Evolutionary conservation across 2,329 filamentous ascomycete genomes (phyloP), one percentile per base, ranked within the genome.

Genomic region (Penicillium italicum): DNA sequence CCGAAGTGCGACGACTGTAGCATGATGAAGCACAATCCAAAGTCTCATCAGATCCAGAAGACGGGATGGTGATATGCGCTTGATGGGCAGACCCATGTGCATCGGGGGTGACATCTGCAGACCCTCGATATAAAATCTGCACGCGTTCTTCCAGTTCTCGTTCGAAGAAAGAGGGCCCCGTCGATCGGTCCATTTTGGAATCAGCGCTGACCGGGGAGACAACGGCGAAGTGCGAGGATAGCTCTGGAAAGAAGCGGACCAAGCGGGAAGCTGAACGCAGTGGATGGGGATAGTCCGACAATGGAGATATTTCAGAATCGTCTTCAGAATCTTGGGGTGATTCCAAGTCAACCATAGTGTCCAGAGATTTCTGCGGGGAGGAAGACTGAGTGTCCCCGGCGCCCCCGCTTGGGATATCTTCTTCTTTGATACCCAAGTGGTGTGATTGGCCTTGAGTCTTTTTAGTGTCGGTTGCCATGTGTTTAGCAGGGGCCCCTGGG

Each of bases 1-100:
- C 53, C 3, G 73, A 74, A 9, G 66, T 69, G 42, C 69, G 62
- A 26, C 62, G 64, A 54, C 70, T 74, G 42, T 75, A 75, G 50
- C 70, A 69, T 3, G 73, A 75, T 6, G 72, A 74, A 37, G 62
- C 60, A 43, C 58, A 62, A 52, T 74, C 72, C 16, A 60, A 51
- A 11, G 30, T 16, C 20, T 62, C 69, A 20, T 65, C 64, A 11
- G 67, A 65, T 5, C 59, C 65, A 11, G 60, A 66, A 3, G 64
- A 69, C n/a, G 66, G 57, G 24, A 10, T n/a, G n/a, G 31, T 12
- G 2, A 16, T 18, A 9, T 20, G 14, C 18, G 11, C 6, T 12
- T 18, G 38, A 34, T 31, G 3, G 11, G 11, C 1, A 28, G 12
- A 26, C 4, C 8, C 30, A 43, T 48, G 16, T 18, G 14, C 31